Percentiles rank a stretch among this genome's conserved stretches.
Conservation (phyloP, 2,329 filamentous ascomycete genomes). For the Elsinoe ampelina region DNA sequence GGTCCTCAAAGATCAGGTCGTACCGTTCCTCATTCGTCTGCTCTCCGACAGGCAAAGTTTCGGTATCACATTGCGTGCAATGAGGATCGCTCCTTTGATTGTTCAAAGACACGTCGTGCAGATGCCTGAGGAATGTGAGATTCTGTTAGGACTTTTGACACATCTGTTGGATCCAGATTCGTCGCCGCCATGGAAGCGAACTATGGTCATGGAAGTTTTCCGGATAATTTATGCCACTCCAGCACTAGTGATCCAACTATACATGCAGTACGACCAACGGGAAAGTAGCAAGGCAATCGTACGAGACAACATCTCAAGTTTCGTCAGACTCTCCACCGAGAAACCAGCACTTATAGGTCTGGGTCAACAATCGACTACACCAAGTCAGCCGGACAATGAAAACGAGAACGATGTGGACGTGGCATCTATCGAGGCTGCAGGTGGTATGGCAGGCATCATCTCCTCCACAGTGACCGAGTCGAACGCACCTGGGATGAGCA, state of each 20-base stretch:
- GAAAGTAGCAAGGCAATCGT: slow-evolving; percentile 67
- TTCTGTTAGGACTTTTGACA: slow-evolving; percentile 70
- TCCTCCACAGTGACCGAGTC: slow-evolving; percentile 58
- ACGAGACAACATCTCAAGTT: slow-evolving; percentile 71
- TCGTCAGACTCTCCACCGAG: slow-evolving; percentile 88
- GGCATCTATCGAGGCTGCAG: slow-evolving; percentile 72
- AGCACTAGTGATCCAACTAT: slow-evolving; percentile 68
- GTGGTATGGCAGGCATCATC: slow-evolving; percentile 80
- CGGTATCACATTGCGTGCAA: slow-evolving; percentile 68
- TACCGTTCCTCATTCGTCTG: slow-evolving; percentile 72
- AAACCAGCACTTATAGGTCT: slow-evolving; percentile 83
- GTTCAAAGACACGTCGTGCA: slow-evolving; percentile 68
- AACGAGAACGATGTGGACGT: slow-evolving; percentile 61
- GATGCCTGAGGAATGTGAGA: slow-evolving; percentile 69
- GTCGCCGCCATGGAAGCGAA: slow-evolving; percentile 72
- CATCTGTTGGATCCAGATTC: slow-evolving; percentile 80
- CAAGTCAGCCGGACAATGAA: slow-evolving; percentile 50
- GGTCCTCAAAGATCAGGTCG: slow-evolving; percentile 64
- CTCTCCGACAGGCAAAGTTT: slow-evolving; percentile 73
- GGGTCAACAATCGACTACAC: slow-evolving; percentile 77
- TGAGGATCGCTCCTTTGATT: slow-evolving; percentile 74
- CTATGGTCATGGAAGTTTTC: slow-evolving; percentile 85
- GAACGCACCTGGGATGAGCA: slow-evolving; percentile 68
- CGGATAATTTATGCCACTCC: slow-evolving; percentile 77
- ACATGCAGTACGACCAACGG: slow-evolving; percentile 65